Conservation (phyloP, 2,329 filamentous ascomycete genomes). For the Fusarium begoniae region DNA sequence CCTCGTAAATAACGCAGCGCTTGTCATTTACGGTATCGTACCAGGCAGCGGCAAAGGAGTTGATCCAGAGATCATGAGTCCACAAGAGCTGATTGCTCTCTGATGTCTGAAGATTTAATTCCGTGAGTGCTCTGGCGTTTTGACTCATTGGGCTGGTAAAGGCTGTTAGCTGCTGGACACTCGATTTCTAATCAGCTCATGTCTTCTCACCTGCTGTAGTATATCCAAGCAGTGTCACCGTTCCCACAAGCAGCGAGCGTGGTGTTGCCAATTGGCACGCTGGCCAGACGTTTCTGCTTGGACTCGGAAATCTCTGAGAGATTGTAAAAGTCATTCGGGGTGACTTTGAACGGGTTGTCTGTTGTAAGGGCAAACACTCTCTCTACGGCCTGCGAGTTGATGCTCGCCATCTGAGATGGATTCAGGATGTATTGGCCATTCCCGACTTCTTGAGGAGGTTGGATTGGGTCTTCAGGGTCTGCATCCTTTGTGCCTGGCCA, state of each 20-base stretch:
- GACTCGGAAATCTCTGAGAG: neutral
- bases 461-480: neutral
- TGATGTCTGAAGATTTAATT: neutral
- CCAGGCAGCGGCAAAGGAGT: neutral
- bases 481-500: neutral
- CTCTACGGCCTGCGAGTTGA: neutral
- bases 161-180: no score
- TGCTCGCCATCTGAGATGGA: neutral
- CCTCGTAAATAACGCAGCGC: neutral
- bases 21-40: neutral
- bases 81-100: neutral
- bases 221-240: neutral
- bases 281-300: accelerated
- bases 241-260: neutral
- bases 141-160: no score
- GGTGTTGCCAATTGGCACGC: neutral
- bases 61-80: neutral
- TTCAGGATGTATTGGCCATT: neutral
- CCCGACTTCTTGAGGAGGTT: neutral
- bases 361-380: neutral
- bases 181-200: no score
- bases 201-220: neutral
- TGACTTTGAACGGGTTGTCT: neutral
- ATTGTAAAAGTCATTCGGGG: neutral
- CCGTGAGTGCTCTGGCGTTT: neutral